Percentiles rank a stretch among this genome's conserved stretches.
Conservation (phyloP, 2,329 filamentous ascomycete genomes). For the Penicillium hordei region DNA sequence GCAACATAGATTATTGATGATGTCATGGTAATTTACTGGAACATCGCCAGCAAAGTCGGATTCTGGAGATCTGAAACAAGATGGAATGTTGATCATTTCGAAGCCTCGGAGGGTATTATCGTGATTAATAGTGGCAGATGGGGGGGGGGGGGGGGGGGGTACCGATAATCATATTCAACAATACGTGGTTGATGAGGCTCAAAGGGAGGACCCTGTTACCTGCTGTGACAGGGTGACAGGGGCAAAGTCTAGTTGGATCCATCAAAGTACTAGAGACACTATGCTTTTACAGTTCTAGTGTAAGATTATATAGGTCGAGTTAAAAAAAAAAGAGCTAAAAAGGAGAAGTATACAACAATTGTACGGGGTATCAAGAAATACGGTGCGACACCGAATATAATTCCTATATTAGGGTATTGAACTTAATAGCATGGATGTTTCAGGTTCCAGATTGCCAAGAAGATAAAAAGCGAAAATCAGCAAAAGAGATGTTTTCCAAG, state of each 20-base stretch:
- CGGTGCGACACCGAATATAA: not conserved
- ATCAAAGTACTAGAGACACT: not conserved
- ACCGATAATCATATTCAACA: not conserved
- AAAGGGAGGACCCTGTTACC: not conserved
- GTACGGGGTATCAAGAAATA: not conserved
- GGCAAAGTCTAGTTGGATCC: not conserved
- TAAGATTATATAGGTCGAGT: not conserved
- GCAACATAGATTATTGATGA: conserved; percentile 6
- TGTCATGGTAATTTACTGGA: conserved; percentile 7
- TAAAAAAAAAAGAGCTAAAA: not conserved
- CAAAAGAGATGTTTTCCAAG: not conserved
- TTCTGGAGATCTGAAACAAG: not conserved
- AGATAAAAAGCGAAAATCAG: not conserved
- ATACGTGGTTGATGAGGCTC: conserved; percentile 3
- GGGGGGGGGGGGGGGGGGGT: too few relatives aligned
- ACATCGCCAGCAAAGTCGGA: not conserved
- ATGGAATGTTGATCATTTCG: not conserved
- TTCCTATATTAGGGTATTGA: not conserved
- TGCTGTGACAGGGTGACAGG: not conserved
- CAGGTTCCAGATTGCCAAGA: conserved; percentile 2
- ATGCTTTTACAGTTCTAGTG: not conserved
- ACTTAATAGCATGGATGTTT: conserved; percentile 1
- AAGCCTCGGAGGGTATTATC: not conserved
- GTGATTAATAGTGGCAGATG: not conserved
- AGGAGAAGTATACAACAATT: not conserved